Evolutionary conservation across 2,329 filamentous ascomycete genomes (phyloP).

Genomic region (Hawksworthiomyces lignivorus): DNA sequence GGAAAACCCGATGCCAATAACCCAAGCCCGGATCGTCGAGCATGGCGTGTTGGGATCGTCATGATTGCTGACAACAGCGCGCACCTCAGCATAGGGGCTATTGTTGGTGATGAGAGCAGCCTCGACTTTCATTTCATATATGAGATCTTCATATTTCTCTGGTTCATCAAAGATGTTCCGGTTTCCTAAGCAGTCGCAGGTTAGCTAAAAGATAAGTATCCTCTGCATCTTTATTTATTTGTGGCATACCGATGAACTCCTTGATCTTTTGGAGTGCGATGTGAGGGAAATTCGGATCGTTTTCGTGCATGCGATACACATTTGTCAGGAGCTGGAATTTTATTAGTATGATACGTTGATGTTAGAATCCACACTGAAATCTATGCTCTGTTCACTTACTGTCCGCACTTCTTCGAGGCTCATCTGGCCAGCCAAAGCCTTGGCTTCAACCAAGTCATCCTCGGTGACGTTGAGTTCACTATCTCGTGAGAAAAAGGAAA

Average conservation of each 20-base stretch:
- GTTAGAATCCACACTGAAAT: too few species aligned
- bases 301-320: constrained; percentile 28
- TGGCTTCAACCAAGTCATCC: constrained; percentile 13
- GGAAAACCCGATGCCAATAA: constrained; percentile 42
- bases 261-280: constrained; percentile 32
- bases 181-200: constrained; percentile 21
- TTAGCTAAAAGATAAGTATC: not conserved
- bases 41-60: constrained; percentile 41
- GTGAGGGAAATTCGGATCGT: constrained; percentile 41
- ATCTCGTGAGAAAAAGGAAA: not conserved
- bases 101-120: constrained; percentile 47
- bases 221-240: too few species aligned
- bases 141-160: constrained; percentile 37
- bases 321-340: constrained; percentile 3
- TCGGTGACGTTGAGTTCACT: constrained; percentile 13
- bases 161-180: constrained; percentile 36
- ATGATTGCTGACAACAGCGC: constrained; percentile 49
- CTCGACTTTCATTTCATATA: constrained; percentile 41
- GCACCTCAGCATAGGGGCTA: constrained; percentile 50
- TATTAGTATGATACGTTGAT: not conserved
- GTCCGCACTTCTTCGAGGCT: constrained; percentile 9
- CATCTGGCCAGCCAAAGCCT: constrained; percentile 13
- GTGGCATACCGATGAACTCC: constrained; percentile 24
- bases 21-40: constrained; percentile 49
- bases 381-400: constrained; percentile 8